These are phyloP conservation scores for Penicillium coffeae DNA, from an alignment of 495 filamentous ascomycete genomes.

Conservation along the genomic window DNA sequence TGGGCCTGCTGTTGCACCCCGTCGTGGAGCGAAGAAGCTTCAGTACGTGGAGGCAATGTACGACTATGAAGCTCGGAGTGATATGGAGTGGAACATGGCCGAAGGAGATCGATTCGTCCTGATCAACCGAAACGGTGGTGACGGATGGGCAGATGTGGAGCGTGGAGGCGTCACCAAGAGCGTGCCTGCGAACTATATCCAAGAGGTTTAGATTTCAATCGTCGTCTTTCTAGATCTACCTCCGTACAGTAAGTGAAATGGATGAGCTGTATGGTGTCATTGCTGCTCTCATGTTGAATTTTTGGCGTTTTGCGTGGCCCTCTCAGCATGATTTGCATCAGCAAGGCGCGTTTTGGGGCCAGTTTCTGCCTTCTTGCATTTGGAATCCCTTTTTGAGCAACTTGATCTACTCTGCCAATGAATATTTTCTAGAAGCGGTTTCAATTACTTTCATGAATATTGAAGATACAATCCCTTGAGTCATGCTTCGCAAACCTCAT, in stretches of 20 bases:
- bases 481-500: neutral
- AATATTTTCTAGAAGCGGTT: neutral
- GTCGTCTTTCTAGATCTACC: conserved; percentile 5
- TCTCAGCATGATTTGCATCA: conserved; percentile 21
- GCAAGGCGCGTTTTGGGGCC: conserved; percentile 16
- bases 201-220: conserved; percentile 52
- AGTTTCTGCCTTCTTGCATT: neutral
- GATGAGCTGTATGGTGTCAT: neutral
- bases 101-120: conserved; percentile 92
- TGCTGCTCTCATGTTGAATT: conserved; percentile 2
- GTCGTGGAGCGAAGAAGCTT: conserved; percentile 90
- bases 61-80: conserved; percentile 81
- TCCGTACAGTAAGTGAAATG: conserved; percentile 2
- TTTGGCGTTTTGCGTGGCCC: conserved; percentile 4
- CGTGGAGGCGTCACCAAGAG: conserved; percentile 84
- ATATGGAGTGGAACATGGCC: conserved; percentile 80
- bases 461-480: neutral
- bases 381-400: neutral
- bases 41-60: conserved; percentile 92
- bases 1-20: conserved; percentile 88
- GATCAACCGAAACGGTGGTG: conserved; percentile 76
- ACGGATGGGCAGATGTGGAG: conserved; percentile 97
- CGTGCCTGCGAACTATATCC: conserved; percentile 91
- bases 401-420: neutral
- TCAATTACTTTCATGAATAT: neutral